A percentile compares a stretch with the other conserved stretches of the same genome.
phyloP scores from a whole-genome alignment of 2,329 filamentous ascomycete species.

The Teratosphaeria gauchensis region DNA sequence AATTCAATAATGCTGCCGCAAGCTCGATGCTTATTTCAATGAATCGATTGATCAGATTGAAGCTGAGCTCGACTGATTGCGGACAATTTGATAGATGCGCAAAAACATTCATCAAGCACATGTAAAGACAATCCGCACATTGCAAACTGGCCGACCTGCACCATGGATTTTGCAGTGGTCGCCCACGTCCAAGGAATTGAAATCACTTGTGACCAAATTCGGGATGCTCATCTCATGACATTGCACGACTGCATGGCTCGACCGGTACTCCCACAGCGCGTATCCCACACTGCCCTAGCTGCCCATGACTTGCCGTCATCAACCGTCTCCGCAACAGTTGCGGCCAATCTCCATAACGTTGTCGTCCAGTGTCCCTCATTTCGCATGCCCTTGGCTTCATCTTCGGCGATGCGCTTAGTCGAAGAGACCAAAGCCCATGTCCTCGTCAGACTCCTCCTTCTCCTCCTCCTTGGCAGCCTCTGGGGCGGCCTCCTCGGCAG shows the following conservation, averaged over 20 bases:
- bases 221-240: background rate
- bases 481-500: conserved; percentile 48
- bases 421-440: conserved; percentile 69
- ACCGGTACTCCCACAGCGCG: background rate
- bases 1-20: too few relatives aligned
- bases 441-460: conserved; percentile 70
- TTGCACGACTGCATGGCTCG: background rate
- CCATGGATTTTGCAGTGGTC: background rate
- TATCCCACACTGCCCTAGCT: background rate
- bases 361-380: background rate
- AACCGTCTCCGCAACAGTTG: background rate
- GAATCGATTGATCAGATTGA: too few relatives aligned
- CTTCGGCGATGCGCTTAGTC: conserved; percentile 37
- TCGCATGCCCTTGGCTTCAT: background rate
- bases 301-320: background rate
- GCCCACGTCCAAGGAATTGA: background rate
- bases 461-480: conserved; percentile 58
- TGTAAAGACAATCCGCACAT: too few relatives aligned
- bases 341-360: background rate
- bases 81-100: too few relatives aligned
- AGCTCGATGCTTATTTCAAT: too few relatives aligned
- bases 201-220: background rate
- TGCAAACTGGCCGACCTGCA: background rate
- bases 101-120: too few relatives aligned
- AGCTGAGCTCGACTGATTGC: too few relatives aligned